A percentile compares a stretch with the other conserved stretches of the same genome.
Conservation (phyloP, 2,329 filamentous ascomycete genomes). For the Paraphaeosphaeria minitans region DNA sequence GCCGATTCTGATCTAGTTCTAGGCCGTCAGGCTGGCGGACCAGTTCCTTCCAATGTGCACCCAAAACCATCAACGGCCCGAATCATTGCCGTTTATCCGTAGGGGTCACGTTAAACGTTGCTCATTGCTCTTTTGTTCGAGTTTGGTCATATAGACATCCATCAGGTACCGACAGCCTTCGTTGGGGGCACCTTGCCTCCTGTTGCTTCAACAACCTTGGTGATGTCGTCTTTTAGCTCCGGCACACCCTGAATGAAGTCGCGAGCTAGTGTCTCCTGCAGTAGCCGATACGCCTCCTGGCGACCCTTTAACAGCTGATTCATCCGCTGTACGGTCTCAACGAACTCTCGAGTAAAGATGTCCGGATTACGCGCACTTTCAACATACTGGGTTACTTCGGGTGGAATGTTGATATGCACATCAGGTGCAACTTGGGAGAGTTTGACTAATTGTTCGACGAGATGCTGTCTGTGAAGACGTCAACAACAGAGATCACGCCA, state of each 20-base stretch:
- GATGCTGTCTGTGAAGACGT: slow-evolving; percentile 48
- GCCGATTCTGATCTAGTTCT: background rate
- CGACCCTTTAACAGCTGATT: slow-evolving; percentile 68
- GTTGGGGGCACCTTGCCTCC: slow-evolving; percentile 42
- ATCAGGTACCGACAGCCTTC: slow-evolving; percentile 5
- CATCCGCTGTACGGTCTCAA: slow-evolving; percentile 65
- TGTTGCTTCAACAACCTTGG: slow-evolving; percentile 54
- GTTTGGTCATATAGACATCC: background rate
- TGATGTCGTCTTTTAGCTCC: slow-evolving; percentile 60
- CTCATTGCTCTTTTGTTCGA: background rate
- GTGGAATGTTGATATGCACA: slow-evolving; percentile 60
- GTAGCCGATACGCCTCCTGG: slow-evolving; percentile 62
- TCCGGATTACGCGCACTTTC: slow-evolving; percentile 68
- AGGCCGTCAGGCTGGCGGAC: background rate
- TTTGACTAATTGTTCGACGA: slow-evolving; percentile 60
- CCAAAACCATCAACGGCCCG: background rate
- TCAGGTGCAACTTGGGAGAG: slow-evolving; percentile 57
- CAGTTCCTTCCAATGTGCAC: background rate
- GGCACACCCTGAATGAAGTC: slow-evolving; percentile 65
- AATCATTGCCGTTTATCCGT: background rate
- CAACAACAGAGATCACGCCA: background rate
- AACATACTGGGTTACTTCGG: slow-evolving; percentile 67
- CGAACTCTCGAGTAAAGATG: slow-evolving; percentile 69
- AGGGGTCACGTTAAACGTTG: background rate
- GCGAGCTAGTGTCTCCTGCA: slow-evolving; percentile 63